Base-by-base conservation (phyloP, 2,329 filamentous ascomycete species). In the Trichothecium roseum region DNA sequence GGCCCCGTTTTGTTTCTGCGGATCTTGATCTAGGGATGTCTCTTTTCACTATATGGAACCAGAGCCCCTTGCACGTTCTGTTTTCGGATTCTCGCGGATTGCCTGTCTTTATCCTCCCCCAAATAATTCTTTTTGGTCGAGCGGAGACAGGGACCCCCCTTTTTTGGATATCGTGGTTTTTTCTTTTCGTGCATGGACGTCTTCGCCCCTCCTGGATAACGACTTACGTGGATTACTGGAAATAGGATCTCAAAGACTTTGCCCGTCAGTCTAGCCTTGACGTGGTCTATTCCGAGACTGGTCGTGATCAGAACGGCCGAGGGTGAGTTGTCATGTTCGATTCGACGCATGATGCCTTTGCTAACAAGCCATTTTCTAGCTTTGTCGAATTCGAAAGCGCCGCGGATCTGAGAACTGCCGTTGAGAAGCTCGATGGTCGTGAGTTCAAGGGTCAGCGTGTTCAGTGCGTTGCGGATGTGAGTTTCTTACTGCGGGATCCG, bases 181-280 rank as follows among this genome's bases (percentile, higher is more conserved):
- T 54, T 50, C 51, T 55, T 48, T 50, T 49, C 44, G 51, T 49
- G 47, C 47, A 48, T 57, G 51, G 50, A 52, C 47, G 47, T 40
- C 40, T 12, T 30, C 30, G 13, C 46, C 53, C 50, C 52, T 56
- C 66, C 71, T 68, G 66, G 72, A 75, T 59, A 66, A 60, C 74
- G 66, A 87, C 84, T 88, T 84, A 91, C 82, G 72, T 74, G 75
- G 74, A 75, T 64, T 72, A 24, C 72, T 78, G 73, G 72, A 68
- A 80, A 66, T 87, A 98, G 91, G 91, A 98, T 64, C 79, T 98
- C 37, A 98, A 98, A 84, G 91, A 98, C 62, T 98, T 98, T 65
- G 91, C 91, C 43, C 87, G 91, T 57, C 85, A 93, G 62, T 93
- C 89, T 60, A 87, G 87, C 62, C 76, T 94, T 62, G 91, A 96